phyloP scores from a whole-genome alignment of 805 yeast species.

The Wickerhamiella musiphila region DNA sequence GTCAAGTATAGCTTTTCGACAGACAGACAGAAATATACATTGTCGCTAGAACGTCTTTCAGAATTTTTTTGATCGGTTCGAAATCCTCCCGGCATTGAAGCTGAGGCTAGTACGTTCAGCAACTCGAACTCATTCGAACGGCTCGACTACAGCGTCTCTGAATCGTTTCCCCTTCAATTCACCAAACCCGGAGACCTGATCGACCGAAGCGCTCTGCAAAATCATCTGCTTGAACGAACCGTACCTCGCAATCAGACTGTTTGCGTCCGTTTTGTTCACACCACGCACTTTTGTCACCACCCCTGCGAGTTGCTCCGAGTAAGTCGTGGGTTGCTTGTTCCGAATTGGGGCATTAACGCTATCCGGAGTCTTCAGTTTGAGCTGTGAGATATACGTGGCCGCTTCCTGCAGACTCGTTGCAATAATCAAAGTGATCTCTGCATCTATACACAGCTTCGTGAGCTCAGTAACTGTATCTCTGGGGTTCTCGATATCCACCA shows the following conservation, averaged over 20 bases:
- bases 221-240: constrained; percentile 1
- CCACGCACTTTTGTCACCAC: constrained; percentile 1
- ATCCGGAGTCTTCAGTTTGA: constrained; percentile 19
- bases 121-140: no score
- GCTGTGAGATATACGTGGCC: constrained; percentile 21
- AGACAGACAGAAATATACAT: no score
- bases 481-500: constrained; percentile 25
- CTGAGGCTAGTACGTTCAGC: no score
- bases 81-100: no score
- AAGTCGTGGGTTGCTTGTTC: constrained; percentile 4
- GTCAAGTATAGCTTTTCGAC: no score
- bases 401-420: constrained; percentile 25
- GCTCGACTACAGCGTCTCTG: background rate
- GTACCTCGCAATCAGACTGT: background rate
- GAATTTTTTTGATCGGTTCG: no score
- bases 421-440: constrained; percentile 21
- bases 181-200: background rate
- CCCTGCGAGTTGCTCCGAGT: background rate
- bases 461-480: constrained; percentile 20
- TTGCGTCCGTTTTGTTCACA: background rate
- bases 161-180: background rate
- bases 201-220: background rate
- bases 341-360: no score
- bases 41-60: no score
- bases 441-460: constrained; percentile 19